Base-by-base conservation (phyloP, 1,284 basidiomycete species). In the Melampsora larici-populina region DNA sequence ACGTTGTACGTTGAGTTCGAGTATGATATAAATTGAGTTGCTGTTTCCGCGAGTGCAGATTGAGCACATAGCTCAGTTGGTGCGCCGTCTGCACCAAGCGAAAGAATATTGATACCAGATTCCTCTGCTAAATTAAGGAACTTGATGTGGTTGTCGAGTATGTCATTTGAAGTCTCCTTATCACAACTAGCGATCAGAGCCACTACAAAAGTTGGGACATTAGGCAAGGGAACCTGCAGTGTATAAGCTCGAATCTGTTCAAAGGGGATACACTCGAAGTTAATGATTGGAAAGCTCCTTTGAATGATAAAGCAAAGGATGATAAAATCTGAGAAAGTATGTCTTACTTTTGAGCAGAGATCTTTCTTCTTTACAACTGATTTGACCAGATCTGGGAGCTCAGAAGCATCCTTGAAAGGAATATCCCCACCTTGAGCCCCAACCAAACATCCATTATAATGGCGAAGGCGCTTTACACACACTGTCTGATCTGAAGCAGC, bases 201-300 rank as follows among this genome's bases (percentile, higher is more conserved):
- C 29, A 24, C 36, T 36, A 36, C 36, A 36, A 36, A 36, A 36
- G 36, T 36, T 36, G 36, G 36, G 36, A 36, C 36, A 17, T 43
- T 43, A 48, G 40, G 48, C 8, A 69, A 49, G 18, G 67, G 67
- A 31, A 66, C 31, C 33, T 66, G 64, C n/a, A 66, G 36, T 33
- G 64, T 66, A 33, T 66, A 66, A 18, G 64, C 64, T 40, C 64
- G 17, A 11, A 66, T 55, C 68, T 70, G 46, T 36, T 36, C 9
- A 9, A 36, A 36, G 36, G 36, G 9, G 9, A 26, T 36, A 36
- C 3, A 36, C 36, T 36, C 36, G 9, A 36, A 36, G 36, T 36
- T 36, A 36, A 36, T 36, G 9, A 36, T 36, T 36, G 36, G 36
- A 36, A 21, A 33, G 29, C 46, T 7, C 29, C 29, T 24, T 21